These are phyloP conservation scores for Talaromyces amestolkiae DNA, from an alignment of 2,329 filamentous ascomycete genomes.

Conservation along the genomic window DNA sequence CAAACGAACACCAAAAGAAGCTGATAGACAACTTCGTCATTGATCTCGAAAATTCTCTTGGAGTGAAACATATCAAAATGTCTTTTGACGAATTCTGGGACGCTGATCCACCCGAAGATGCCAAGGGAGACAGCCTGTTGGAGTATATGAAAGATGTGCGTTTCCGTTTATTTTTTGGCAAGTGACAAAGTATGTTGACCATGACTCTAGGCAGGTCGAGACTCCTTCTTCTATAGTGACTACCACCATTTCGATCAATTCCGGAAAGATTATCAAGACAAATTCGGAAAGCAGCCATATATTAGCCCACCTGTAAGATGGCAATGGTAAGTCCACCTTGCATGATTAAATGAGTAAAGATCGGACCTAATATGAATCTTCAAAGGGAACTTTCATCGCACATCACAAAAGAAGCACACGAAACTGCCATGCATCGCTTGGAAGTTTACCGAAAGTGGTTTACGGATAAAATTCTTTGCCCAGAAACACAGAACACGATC, in stretches of 20 bases:
- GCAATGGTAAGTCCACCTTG: not conserved
- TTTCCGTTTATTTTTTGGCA: not conserved
- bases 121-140: not conserved
- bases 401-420: not conserved
- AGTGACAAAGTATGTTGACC: not conserved
- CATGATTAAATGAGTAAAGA: not conserved
- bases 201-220: not conserved
- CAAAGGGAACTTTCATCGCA: not conserved
- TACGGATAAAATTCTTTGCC: not conserved
- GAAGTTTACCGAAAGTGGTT: not conserved
- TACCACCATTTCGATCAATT: slow-evolving; percentile 5
- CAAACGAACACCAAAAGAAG: not conserved
- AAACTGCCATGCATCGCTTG: not conserved
- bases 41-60: not conserved
- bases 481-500: not conserved
- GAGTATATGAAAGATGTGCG: slow-evolving; percentile 4
- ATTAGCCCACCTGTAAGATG: not conserved
- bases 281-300: not conserved
- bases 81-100: slow-evolving; percentile 1
- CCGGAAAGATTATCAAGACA: not conserved
- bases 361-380: not conserved
- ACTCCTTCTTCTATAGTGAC: not conserved
- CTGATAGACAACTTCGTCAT: not conserved
- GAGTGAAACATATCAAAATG: not conserved
- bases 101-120: not conserved